A percentile compares a stretch with the other conserved stretches of the same genome.
These are phyloP conservation scores for Cryptococcus deneoformans DNA, from an alignment of 1,284 basidiomycete genomes.

Conservation along the genomic window DNA sequence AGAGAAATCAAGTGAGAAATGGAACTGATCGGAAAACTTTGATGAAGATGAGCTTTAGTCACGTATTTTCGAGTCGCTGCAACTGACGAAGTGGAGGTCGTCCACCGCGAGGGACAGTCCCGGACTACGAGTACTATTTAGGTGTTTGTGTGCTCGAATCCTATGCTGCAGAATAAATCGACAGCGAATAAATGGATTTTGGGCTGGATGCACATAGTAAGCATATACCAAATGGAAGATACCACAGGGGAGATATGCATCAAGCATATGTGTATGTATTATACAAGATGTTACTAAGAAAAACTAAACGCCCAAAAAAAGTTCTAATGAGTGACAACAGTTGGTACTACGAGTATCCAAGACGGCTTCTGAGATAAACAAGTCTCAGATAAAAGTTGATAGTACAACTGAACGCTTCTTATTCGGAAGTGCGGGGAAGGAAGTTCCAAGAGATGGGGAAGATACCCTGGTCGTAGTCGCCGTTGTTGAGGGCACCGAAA, in stretches of 20 bases:
- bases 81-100: neutral
- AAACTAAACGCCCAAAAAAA: constrained; percentile 7
- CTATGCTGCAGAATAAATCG: too few relatives aligned
- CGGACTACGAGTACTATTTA: too few relatives aligned
- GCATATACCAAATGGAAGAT: too few relatives aligned
- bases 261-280: constrained; percentile 1
- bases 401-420: neutral
- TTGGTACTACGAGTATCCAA: neutral
- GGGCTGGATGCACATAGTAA: too few relatives aligned
- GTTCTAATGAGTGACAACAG: constrained; percentile 10
- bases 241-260: neutral
- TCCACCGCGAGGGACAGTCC: neutral
- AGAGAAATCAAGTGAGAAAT: too few relatives aligned
- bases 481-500: constrained; percentile 44
- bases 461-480: constrained; percentile 39
- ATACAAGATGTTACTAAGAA: neutral
- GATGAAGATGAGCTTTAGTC: too few relatives aligned
- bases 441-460: constrained; percentile 36
- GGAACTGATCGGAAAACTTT: too few relatives aligned
- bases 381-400: neutral
- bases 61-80: too few relatives aligned
- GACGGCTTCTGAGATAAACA: constrained; percentile 4
- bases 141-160: too few relatives aligned
- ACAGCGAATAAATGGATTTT: too few relatives aligned
- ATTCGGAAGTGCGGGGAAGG: neutral